Evolutionary conservation across 768 basidiomycete species (phyloP).

Genomic region (Boletus edulis): DNA sequence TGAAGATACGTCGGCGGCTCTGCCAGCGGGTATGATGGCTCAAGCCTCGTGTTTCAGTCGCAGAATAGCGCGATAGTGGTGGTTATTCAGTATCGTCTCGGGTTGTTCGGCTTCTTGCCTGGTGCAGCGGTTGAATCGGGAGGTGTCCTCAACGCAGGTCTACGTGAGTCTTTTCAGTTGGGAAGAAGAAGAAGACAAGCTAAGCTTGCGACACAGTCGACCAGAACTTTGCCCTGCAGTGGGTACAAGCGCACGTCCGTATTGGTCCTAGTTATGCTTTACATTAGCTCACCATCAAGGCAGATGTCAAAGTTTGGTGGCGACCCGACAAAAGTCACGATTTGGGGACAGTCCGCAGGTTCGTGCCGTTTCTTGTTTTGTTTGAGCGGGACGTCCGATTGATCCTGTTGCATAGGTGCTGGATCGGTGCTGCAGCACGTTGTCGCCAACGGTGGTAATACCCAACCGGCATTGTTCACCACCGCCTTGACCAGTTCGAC

Average conservation of each 20-base stretch:
- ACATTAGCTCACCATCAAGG: background rate
- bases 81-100: constrained; percentile 34
- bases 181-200: background rate
- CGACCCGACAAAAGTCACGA: too few relatives aligned
- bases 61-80: constrained; percentile 28
- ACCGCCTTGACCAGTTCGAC: too few relatives aligned
- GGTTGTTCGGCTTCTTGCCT: constrained; percentile 43
- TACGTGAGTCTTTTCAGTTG: constrained; percentile 34
- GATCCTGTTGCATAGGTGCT: too few relatives aligned
- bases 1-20: constrained; percentile 25
- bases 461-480: too few relatives aligned
- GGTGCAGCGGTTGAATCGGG: constrained; percentile 40
- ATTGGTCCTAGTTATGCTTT: background rate
- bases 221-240: constrained; percentile 33
- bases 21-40: constrained; percentile 16
- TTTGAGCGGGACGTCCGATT: too few relatives aligned
- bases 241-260: constrained; percentile 35
- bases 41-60: constrained; percentile 27
- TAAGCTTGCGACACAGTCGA: constrained; percentile 27
- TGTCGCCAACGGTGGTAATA: too few relatives aligned
- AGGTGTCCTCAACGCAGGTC: constrained; percentile 47
- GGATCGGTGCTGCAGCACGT: too few relatives aligned
- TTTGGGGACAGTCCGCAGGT: too few relatives aligned
- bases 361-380: too few relatives aligned
- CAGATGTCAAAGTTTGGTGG: constrained; percentile 20